A percentile compares a stretch with the other conserved stretches of the same genome.
phyloP scores from a whole-genome alignment of 2,329 filamentous ascomycete species.

The Aspergillus viridinutans region DNA sequence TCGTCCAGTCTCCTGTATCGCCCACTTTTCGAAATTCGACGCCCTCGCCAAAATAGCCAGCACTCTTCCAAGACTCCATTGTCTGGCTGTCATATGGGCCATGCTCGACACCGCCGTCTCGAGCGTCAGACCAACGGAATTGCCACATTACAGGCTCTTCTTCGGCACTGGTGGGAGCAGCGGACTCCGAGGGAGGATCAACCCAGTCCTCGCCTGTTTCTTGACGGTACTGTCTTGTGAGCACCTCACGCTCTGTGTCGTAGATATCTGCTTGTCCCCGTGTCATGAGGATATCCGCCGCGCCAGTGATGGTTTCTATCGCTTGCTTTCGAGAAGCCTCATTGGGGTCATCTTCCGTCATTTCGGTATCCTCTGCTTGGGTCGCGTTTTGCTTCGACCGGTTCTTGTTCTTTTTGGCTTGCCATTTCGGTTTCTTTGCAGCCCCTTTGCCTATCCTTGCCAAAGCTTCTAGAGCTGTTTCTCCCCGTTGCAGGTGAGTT shows the following conservation, averaged over 20 bases:
- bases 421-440: conserved; percentile 57
- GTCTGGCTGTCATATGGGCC: conserved; percentile 80
- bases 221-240: conserved; percentile 75
- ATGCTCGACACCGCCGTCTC: conserved; percentile 73
- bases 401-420: conserved; percentile 53
- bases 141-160: conserved; percentile 64
- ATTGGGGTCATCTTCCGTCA: conserved; percentile 66
- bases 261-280: conserved; percentile 88
- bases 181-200: conserved; percentile 39
- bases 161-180: conserved; percentile 26
- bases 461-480: conserved; percentile 84
- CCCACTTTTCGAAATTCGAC: conserved; percentile 70
- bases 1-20: conserved; percentile 53
- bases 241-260: conserved; percentile 76
- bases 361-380: conserved; percentile 59
- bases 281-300: conserved; percentile 79
- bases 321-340: conserved; percentile 66
- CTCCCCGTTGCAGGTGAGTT: conserved; percentile 66
- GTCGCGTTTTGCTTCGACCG: conserved; percentile 43
- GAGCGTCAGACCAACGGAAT: conserved; percentile 85
- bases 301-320: conserved; percentile 80
- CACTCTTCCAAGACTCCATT: conserved; percentile 88
- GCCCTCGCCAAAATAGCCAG: conserved; percentile 84
- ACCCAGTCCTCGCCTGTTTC: conserved; percentile 88
- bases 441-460: conserved; percentile 70